Evolutionary conservation across 805 yeast genomes (phyloP).

Genomic region (Suhomyces sp.): DNA sequence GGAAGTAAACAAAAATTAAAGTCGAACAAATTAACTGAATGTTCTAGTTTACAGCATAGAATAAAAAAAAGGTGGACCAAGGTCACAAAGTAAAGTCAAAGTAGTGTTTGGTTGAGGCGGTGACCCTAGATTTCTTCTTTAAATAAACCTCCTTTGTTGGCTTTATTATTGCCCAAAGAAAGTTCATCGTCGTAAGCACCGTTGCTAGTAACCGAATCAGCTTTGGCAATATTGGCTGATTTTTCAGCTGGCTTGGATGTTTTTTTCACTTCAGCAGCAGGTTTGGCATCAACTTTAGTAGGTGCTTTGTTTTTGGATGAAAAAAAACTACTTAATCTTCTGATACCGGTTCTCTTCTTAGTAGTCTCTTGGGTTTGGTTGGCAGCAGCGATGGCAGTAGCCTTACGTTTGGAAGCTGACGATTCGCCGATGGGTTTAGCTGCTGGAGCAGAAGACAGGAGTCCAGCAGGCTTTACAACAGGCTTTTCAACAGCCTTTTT

Average conservation of each 20-base stretch:
- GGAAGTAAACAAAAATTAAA: background rate
- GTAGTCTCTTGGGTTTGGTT: constrained; percentile 3
- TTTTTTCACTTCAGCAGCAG: constrained; percentile 6
- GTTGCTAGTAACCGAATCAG: constrained; percentile 7
- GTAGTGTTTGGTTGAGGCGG: background rate
- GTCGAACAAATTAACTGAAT: background rate
- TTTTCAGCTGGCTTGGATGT: constrained; percentile 3
- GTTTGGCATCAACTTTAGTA: constrained; percentile 3
- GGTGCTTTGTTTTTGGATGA: constrained; percentile 4
- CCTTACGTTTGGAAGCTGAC: background rate
- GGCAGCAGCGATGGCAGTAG: constrained; percentile 4
- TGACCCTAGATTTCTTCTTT: constrained; percentile 37
- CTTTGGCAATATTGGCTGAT: background rate
- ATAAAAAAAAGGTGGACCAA: background rate
- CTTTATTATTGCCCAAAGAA: constrained; percentile 21
- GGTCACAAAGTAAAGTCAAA: background rate
- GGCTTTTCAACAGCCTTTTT: background rate
- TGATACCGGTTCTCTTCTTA: constrained; percentile 15
- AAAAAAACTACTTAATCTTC: constrained; percentile 20
- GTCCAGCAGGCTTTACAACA: constrained; percentile 1
- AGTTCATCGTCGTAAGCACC: constrained; percentile 27
- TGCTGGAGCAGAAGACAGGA: constrained; percentile 3
- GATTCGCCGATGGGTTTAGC: background rate
- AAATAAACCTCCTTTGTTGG: constrained; percentile 36
- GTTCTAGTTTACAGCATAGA: constrained; percentile 3